Base-by-base conservation (phyloP, 2,329 filamentous ascomycete genomes). In the Cadophora malorum region DNA sequence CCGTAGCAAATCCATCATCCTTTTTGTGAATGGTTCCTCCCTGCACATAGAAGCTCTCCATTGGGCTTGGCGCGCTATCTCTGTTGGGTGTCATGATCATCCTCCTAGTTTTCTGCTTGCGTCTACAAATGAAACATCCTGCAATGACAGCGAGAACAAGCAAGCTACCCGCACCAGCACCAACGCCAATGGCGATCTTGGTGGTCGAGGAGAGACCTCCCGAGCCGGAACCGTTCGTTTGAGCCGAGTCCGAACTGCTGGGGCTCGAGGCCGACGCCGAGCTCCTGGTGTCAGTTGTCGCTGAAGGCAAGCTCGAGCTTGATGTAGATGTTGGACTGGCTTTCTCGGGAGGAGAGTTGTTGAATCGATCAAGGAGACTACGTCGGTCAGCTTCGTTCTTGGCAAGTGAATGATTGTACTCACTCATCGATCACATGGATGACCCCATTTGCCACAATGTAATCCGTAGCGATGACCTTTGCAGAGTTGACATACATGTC, bases 401-500 rank as follows among this genome's bases (percentile, higher is more conserved):
- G 21, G 1, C 28, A 25, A 0, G 19, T 0, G 12, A 1, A 14
- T 3, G n/a, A 56, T 41, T 41, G 21, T n/a, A 77, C 83, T 77
- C 76, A 85, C 85, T 81, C 81, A 74, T 91, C 86, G 47, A 88
- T 81, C 16, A 88, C 80, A 72, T 88, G 86, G 3, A 87, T 76
- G 1, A 89, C 86, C 31, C 87, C 86, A 70, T 88, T 88, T 38
- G 79, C 79, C 12, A 84, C 77, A 5, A 89, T 76, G 2, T 86
- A 77, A 73, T 88, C 81, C 1, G 82, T 77, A 1, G 79, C 76
- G 1, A 84, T 78, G 38, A 89, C 80, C 69, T 80, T 79, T 2
- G 86, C 86, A n/a, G 81, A 80, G 79, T 87, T 86, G 65, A 84
- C 80, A 70, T 80, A 86, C 23, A 81, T 75, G 2, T 74, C 75